phyloP scores from a whole-genome alignment of 768 basidiomycete species.

The Macrolepiota fuliginosa region DNA sequence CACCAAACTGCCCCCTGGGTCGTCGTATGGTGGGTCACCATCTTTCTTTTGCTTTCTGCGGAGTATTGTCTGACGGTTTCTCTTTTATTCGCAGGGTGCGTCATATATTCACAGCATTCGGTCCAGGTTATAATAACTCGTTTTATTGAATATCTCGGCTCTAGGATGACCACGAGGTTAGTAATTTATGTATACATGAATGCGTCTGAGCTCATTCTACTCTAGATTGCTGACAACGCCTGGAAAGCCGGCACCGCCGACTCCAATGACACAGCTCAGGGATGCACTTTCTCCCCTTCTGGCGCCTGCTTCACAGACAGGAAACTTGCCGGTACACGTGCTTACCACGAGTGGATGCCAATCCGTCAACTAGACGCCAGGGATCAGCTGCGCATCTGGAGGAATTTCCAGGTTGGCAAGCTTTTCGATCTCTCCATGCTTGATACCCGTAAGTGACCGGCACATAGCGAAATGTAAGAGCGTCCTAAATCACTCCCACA shows the following conservation, averaged over 20 bases:
- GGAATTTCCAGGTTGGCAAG: constrained; percentile 61
- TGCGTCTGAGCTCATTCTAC: background rate
- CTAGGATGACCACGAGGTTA: constrained; percentile 53
- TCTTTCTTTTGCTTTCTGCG: background rate
- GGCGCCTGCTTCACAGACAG: constrained; percentile 58
- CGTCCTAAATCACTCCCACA: background rate
- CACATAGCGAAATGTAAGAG: background rate
- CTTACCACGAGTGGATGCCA: constrained; percentile 63
- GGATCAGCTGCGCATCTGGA: constrained; percentile 58
- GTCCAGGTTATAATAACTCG: background rate
- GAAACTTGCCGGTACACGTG: constrained; percentile 54
- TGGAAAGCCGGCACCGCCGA: constrained; percentile 58
- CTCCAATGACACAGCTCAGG: constrained; percentile 49
- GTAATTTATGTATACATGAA: constrained; percentile 2
- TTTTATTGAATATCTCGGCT: background rate
- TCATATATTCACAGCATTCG: background rate
- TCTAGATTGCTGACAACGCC: constrained; percentile 49
- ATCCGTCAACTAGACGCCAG: constrained; percentile 53
- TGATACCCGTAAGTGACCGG: constrained; percentile 47
- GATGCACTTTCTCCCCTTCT: constrained; percentile 49
- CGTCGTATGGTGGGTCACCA: constrained; percentile 40
- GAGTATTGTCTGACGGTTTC: background rate
- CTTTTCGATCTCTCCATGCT: constrained; percentile 62
- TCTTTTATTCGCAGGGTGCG: background rate
- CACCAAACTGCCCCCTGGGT: constrained; percentile 55